These are phyloP conservation scores for Verticillium longisporum DNA, from an alignment of 2,329 filamentous ascomycete species.

Conservation along the genomic window DNA sequence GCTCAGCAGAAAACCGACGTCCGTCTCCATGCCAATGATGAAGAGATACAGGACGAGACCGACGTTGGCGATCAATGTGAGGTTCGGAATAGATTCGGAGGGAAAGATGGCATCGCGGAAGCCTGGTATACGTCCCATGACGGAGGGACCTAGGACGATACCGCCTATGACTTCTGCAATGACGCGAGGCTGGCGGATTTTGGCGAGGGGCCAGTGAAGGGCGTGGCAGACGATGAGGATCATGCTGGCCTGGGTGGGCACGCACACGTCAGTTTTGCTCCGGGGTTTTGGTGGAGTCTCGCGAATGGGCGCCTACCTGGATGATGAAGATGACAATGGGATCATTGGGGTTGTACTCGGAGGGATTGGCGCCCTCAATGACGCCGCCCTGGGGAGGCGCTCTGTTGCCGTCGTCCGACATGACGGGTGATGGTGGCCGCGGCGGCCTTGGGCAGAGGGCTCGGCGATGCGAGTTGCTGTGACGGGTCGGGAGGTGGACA, in stretches of 20 bases:
- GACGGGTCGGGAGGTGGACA: not conserved
- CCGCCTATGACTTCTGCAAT: slow-evolving; percentile 79
- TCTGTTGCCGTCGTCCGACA: slow-evolving; percentile 2
- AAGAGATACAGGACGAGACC: slow-evolving; percentile 83
- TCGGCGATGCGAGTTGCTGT: not conserved
- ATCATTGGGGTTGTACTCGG: slow-evolving; percentile 61
- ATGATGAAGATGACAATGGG: slow-evolving; percentile 73
- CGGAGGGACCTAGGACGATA: slow-evolving; percentile 77
- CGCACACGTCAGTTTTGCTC: not conserved
- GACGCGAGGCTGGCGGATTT: slow-evolving; percentile 71
- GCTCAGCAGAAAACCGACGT: slow-evolving; percentile 66
- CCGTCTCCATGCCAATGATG: slow-evolving; percentile 80
- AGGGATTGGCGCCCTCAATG: slow-evolving; percentile 63
- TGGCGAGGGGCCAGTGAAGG: slow-evolving; percentile 68
- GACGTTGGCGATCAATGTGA: slow-evolving; percentile 74
- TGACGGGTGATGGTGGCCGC: not conserved
- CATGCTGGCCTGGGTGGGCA: slow-evolving; percentile 25
- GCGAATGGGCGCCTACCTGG: slow-evolving; percentile 29
- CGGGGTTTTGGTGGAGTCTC: not conserved
- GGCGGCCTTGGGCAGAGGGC: not conserved
- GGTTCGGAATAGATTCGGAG: slow-evolving; percentile 61
- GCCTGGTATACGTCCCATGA: slow-evolving; percentile 78
- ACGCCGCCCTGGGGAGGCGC: slow-evolving; percentile 48
- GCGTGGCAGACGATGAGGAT: slow-evolving; percentile 39
- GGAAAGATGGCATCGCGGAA: slow-evolving; percentile 77